A percentile compares a stretch with the other conserved stretches of the same genome.
These are phyloP conservation scores for Penicillium malachiteum DNA, from an alignment of 495 filamentous ascomycete species.

Conservation along the genomic window DNA sequence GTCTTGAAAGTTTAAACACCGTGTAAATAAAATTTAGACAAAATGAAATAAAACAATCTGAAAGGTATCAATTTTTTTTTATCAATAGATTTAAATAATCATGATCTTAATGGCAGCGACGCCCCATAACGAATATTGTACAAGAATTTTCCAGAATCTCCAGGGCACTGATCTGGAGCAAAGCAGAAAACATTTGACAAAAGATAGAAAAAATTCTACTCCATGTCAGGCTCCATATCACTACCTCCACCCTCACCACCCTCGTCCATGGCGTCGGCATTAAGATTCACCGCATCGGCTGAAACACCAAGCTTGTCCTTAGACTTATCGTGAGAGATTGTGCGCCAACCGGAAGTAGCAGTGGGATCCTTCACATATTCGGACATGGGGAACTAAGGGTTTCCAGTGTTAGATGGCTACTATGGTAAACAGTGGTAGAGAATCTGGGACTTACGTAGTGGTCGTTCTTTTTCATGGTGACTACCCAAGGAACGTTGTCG, in stretches of 20 bases:
- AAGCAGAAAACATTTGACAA: too few species aligned
- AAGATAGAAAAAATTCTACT: constrained; percentile 6
- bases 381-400: constrained; percentile 74
- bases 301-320: constrained; percentile 37
- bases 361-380: constrained; percentile 76
- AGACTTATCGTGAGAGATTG: constrained; percentile 67
- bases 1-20: too few species aligned
- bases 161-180: too few species aligned
- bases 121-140: constrained; percentile 26
- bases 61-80: too few species aligned
- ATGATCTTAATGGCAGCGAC: neutral
- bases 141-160: constrained; percentile 4
- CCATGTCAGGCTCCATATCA: constrained; percentile 41
- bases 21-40: too few species aligned
- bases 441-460: constrained; percentile 65
- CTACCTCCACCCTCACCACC: constrained; percentile 30
- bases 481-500: constrained; percentile 95
- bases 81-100: too few species aligned
- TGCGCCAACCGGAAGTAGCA: constrained; percentile 64
- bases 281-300: constrained; percentile 42
- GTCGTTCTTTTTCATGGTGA: constrained; percentile 99
- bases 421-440: neutral
- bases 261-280: constrained; percentile 49
- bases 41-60: neutral
- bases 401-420: constrained; percentile 2